A percentile compares a stretch with the other conserved stretches of the same genome.
Evolutionary conservation across 2,329 filamentous ascomycete genomes (phyloP).

Genomic region (Colletotrichum salicis): DNA sequence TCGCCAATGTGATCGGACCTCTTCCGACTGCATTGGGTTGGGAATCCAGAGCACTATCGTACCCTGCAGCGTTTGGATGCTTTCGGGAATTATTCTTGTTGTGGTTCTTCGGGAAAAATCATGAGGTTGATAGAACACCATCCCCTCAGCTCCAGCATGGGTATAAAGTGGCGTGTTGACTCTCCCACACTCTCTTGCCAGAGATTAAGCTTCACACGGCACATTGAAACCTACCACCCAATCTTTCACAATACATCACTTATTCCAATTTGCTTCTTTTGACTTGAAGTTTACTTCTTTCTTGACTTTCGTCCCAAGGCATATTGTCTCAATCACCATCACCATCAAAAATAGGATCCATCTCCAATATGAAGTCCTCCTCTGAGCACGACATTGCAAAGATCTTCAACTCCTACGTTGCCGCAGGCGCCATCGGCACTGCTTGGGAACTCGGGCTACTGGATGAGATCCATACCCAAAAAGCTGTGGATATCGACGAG

Average conservation of each 20-base stretch:
- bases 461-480: constrained; percentile 25
- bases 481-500: constrained; percentile 36
- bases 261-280: too few relatives aligned
- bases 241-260: too few relatives aligned
- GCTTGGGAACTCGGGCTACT: constrained; percentile 32
- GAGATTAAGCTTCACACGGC: too few relatives aligned
- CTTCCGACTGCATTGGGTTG: neutral
- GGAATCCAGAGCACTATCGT: neutral
- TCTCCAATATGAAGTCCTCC: neutral
- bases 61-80: neutral
- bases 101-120: neutral
- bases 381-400: constrained; percentile 6
- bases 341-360: neutral
- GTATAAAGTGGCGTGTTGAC: neutral
- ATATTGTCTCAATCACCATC: too few relatives aligned
- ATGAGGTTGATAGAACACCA: neutral
- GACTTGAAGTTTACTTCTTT: too few relatives aligned
- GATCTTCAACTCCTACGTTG: constrained; percentile 31
- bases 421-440: constrained; percentile 7
- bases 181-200: neutral
- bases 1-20: neutral
- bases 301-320: too few relatives aligned
- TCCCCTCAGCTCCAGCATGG: neutral
- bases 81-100: neutral
- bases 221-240: too few relatives aligned